Conservation (phyloP, 768 basidiomycete genomes). For the Chlorophyllum brunneum region DNA sequence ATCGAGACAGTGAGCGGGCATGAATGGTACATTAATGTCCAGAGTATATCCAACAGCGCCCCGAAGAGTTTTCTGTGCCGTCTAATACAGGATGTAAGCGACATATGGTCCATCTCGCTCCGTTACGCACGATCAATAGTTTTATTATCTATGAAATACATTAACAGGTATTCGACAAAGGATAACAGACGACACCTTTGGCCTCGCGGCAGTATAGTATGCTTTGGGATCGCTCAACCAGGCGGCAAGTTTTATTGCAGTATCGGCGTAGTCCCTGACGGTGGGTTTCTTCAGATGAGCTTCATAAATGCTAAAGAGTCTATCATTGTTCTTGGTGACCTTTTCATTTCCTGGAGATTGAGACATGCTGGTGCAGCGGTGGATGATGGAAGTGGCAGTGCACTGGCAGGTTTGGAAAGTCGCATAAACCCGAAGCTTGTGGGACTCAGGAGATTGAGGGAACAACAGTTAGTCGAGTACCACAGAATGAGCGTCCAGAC, state of each 20-base stretch:
- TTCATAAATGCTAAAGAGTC: conserved; percentile 33
- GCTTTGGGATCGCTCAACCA: conserved; percentile 48
- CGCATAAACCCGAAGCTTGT: too few species aligned
- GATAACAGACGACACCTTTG: conserved; percentile 35
- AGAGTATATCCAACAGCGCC: conserved; percentile 21
- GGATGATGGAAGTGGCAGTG: background rate
- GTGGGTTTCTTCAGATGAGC: conserved; percentile 30
- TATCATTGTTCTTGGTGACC: conserved; percentile 30
- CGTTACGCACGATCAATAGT: conserved; percentile 38
- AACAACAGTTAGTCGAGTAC: too few species aligned
- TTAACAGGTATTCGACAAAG: conserved; percentile 4
- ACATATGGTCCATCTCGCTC: background rate
- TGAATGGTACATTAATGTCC: conserved; percentile 23
- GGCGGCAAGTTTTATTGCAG: conserved; percentile 33
- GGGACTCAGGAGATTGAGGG: too few species aligned
- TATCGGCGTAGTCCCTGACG: conserved; percentile 18
- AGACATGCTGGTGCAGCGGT: background rate
- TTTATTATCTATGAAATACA: conserved; percentile 39
- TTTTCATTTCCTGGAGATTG: conserved; percentile 5
- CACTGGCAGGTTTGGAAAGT: background rate
- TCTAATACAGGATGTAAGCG: conserved; percentile 21
- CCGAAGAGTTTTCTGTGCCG: conserved; percentile 33
- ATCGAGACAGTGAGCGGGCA: conserved; percentile 22
- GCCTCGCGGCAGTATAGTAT: conserved; percentile 48
- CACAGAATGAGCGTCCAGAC: too few species aligned